Evolutionary conservation across 2,329 filamentous ascomycete species (phyloP).

Genomic region (Cladobotryum mycophilum): DNA sequence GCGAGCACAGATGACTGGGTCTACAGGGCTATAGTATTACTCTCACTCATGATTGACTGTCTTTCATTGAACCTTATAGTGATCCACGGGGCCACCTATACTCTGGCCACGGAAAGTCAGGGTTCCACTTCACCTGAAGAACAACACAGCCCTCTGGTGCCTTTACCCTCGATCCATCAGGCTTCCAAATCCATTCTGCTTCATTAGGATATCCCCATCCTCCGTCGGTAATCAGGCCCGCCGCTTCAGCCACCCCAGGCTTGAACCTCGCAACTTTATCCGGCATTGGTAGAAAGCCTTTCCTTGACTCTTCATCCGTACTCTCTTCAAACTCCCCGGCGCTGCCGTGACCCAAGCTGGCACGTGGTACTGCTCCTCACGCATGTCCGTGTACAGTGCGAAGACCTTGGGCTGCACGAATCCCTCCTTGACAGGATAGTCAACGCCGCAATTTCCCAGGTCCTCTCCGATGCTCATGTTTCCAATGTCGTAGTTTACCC

Average conservation of each 20-base stretch:
- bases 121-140: slow-evolving; percentile 14
- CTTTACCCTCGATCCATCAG: slow-evolving; percentile 14
- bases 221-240: not conserved
- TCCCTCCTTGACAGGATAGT: slow-evolving; percentile 8
- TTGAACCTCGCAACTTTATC: not conserved
- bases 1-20: too few species aligned
- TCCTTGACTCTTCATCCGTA: slow-evolving; percentile 9
- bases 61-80: not conserved
- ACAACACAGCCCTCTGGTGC: slow-evolving; percentile 17
- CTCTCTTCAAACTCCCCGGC: slow-evolving; percentile 18
- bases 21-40: too few species aligned
- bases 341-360: slow-evolving; percentile 12
- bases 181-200: slow-evolving; percentile 3
- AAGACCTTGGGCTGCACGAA: slow-evolving; percentile 13
- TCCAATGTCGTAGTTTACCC: slow-evolving; percentile 18
- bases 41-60: too few species aligned
- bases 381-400: slow-evolving; percentile 11
- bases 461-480: slow-evolving; percentile 18
- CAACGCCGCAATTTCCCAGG: slow-evolving; percentile 15
- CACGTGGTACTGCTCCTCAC: slow-evolving; percentile 1
- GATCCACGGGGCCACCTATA: slow-evolving; percentile 5
- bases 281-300: not conserved
- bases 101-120: slow-evolving; percentile 12
- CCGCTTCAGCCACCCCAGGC: slow-evolving; percentile 1
- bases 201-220: not conserved